A percentile compares a stretch with the other conserved stretches of the same genome.
phyloP scores from a whole-genome alignment of 192 early-diverging fungal species.

The Gigaspora rosea region DNA sequence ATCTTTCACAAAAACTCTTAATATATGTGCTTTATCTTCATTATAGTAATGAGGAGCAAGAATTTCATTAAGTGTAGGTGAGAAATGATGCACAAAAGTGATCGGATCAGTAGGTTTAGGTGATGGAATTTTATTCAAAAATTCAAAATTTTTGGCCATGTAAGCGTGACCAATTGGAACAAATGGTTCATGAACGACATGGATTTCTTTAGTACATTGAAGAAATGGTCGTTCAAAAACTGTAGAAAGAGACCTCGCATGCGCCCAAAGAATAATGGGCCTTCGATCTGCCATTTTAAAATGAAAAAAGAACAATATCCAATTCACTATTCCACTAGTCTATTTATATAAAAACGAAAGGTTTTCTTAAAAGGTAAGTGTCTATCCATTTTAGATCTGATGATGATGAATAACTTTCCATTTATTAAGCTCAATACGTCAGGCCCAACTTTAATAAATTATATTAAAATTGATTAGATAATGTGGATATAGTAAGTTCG shows the following conservation, averaged over 20 bases:
- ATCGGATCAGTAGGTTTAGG: conserved; percentile 8
- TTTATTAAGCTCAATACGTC: too few relatives aligned
- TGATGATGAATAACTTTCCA: too few relatives aligned
- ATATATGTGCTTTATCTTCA: background rate
- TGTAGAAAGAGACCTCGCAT: background rate
- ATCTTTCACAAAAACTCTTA: conserved; percentile 17
- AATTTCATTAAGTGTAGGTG: background rate
- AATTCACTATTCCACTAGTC: background rate
- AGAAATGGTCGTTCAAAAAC: conserved; percentile 9
- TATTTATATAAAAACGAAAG: too few relatives aligned
- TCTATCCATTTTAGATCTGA: too few relatives aligned
- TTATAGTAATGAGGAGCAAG: background rate
- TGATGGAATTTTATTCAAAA: background rate
- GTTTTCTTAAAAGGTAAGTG: too few relatives aligned
- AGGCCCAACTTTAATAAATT: too few relatives aligned
- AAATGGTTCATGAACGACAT: conserved; percentile 2
- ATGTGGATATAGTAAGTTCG: too few relatives aligned
- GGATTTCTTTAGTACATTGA: background rate
- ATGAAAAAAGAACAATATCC: conserved; percentile 1
- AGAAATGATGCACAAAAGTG: background rate
- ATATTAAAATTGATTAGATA: too few relatives aligned
- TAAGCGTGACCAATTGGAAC: conserved; percentile 1
- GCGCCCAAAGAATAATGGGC: conserved; percentile 10
- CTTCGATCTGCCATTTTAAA: background rate
- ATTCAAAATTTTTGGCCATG: background rate